Conservation (phyloP, 2,329 filamentous ascomycete genomes). For the Alternaria triticina region DNA sequence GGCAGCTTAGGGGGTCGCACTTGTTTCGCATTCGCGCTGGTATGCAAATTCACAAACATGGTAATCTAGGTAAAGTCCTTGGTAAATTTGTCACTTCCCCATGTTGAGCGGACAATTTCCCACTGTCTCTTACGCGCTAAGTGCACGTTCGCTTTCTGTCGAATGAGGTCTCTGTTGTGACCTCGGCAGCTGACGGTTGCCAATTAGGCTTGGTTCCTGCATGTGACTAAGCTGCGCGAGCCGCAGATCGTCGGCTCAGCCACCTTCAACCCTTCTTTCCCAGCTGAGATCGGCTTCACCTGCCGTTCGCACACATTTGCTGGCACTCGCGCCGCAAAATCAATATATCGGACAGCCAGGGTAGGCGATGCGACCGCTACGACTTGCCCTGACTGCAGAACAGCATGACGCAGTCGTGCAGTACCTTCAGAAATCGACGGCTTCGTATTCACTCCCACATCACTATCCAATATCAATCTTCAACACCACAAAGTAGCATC, state of each 20-base stretch:
- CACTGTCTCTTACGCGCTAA: neutral
- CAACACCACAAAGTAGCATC: neutral
- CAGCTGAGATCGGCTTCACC: slow-evolving; percentile 1
- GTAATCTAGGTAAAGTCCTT: neutral
- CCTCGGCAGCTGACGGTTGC: slow-evolving; percentile 1
- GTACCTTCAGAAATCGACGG: neutral
- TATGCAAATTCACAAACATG: neutral
- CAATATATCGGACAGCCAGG: neutral
- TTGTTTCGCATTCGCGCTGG: neutral
- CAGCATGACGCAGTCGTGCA: neutral
- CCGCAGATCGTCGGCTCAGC: slow-evolving; percentile 5
- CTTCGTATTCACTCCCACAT: neutral
- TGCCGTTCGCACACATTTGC: neutral
- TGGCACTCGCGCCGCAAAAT: neutral
- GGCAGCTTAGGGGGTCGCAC: neutral
- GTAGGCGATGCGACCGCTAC: neutral
- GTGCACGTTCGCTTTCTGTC: neutral
- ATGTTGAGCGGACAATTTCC: neutral
- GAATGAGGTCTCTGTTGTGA: neutral
- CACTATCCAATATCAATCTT: neutral
- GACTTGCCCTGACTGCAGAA: neutral
- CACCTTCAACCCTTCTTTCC: slow-evolving; percentile 1
- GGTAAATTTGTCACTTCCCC: neutral
- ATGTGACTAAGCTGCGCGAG: slow-evolving; percentile 1
- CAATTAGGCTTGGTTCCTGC: slow-evolving; percentile 2